Base-by-base conservation (phyloP, 192 early-diverging fungal genomes). In the Entomortierella chlamydospora region DNA sequence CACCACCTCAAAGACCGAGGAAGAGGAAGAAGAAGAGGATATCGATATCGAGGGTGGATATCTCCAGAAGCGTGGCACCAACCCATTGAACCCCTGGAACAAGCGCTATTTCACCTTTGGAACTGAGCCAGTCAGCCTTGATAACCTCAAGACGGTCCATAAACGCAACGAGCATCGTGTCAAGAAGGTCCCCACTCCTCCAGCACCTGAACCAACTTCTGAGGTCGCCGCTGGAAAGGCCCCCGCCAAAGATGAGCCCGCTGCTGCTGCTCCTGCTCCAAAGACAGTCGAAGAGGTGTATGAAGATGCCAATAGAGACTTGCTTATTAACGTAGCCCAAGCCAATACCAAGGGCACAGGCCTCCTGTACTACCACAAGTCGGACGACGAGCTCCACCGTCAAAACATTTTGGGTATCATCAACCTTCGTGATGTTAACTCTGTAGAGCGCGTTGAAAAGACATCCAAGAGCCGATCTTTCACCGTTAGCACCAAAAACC, bases 91-190 rank as follows among this genome's bases (percentile, higher is more conserved):
- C 54, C 70, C 68, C 20, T 82, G 81, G 81, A 82, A 82, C 61
- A 71, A 82, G 49, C 68, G 72, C 28, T 82, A 68, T 56, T 82
- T 82, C 67, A 54, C 73, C 23, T 82, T 82, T 67, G 68, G 81
- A 49, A 65, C 52, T 23, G 72, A 82, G 52, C 72, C 72, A 25
- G 52, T 82, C 33, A 59, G 51, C 28, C 47, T 72, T 15, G 57
- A 39, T 26, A 70, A 68, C 25, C 73, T 82, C 57, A 64, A 70
- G 45, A 52, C 59, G 0, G 52, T 77, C 18, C 70, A 82, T 47
- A 71, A 70, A 56, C 61, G 73, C 15, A 76, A 82, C 39, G 79
- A 81, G 47, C 59, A 61, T 33, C 70, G 71, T 25, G 79, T 73
- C 60, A 81, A 81, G 66, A 53, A 63, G 34, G 57, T 23, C 17